phyloP scores from a whole-genome alignment of 2,329 filamentous ascomycete species.

The Davidsoniella eucalypti region DNA sequence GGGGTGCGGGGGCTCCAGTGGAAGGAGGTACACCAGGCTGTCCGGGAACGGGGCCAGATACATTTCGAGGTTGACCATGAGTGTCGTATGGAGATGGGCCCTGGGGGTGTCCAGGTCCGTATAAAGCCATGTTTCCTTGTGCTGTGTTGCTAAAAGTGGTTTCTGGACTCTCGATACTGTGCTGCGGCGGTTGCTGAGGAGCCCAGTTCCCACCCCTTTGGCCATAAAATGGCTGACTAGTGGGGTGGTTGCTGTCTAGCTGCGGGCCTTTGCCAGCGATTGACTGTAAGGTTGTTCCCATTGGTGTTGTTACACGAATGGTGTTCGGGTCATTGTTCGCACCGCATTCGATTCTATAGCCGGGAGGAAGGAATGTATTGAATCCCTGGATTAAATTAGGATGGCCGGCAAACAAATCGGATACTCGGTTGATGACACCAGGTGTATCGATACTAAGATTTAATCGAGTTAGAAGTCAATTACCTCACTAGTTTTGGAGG shows the following conservation, averaged over 20 bases:
- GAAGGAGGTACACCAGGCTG: constrained; percentile 13
- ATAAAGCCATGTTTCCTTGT: constrained; percentile 32
- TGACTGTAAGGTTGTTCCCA: constrained; percentile 88
- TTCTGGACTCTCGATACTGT: constrained; percentile 42
- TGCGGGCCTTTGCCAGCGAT: constrained; percentile 41
- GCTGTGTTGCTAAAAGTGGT: constrained; percentile 42
- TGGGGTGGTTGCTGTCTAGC: constrained; percentile 27
- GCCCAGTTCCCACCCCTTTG: constrained; percentile 39
- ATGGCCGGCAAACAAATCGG: constrained; percentile 86
- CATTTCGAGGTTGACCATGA: constrained; percentile 18
- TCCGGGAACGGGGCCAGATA: constrained; percentile 10
- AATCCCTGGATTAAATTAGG: constrained; percentile 94
- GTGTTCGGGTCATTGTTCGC: constrained; percentile 87
- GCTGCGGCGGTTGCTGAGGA: constrained; percentile 27
- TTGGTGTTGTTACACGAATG: constrained; percentile 90
- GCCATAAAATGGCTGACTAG: constrained; percentile 29
- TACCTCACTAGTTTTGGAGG: neutral
- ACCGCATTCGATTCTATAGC: constrained; percentile 92
- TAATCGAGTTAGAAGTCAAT: neutral
- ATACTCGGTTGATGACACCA: constrained; percentile 91
- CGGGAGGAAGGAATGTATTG: constrained; percentile 90
- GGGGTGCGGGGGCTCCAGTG: constrained; percentile 26
- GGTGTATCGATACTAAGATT: constrained; percentile 63
- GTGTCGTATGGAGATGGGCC: constrained; percentile 17
- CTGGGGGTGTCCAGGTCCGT: constrained; percentile 21